phyloP scores from a whole-genome alignment of 805 yeast genomes.

The Kodamaea neixiangensis region DNA sequence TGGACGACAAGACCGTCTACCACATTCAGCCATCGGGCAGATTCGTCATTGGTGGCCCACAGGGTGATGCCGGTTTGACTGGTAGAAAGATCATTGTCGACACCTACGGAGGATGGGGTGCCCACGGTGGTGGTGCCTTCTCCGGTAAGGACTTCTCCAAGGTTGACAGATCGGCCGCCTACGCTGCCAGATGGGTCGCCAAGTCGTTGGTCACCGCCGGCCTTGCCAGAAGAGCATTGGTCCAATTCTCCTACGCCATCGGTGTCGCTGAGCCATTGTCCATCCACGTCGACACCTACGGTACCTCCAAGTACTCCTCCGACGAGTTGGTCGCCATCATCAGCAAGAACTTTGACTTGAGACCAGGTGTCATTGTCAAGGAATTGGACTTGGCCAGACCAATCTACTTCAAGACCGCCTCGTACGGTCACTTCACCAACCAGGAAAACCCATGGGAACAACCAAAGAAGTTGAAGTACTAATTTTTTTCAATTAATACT shows the following conservation, averaged over 20 bases:
- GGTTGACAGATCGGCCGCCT: slow-evolving; percentile 99
- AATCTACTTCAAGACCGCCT: slow-evolving; percentile 98
- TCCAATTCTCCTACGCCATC: slow-evolving; percentile 98
- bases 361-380: slow-evolving; percentile 98
- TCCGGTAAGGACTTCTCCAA: slow-evolving; percentile 99
- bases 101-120: slow-evolving; percentile 99
- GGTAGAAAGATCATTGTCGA: slow-evolving; percentile 99
- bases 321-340: slow-evolving; percentile 90
- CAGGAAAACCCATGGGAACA: slow-evolving; percentile 99
- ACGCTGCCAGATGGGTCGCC: slow-evolving; percentile 99
- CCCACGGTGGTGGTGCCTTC: slow-evolving; percentile 99
- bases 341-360: slow-evolving; percentile 92
- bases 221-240: slow-evolving; percentile 94
- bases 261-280: slow-evolving; percentile 99
- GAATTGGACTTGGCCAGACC: slow-evolving; percentile 98
- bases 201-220: slow-evolving; percentile 95
- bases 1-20: slow-evolving; percentile 93
- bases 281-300: slow-evolving; percentile 96
- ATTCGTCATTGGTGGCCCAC: slow-evolving; percentile 99
- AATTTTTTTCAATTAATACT: slow-evolving; percentile 29
- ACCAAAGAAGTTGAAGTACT: slow-evolving; percentile 76
- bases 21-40: slow-evolving; percentile 99
- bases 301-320: slow-evolving; percentile 89
- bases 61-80: slow-evolving; percentile 99
- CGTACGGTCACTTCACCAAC: slow-evolving; percentile 99